phyloP scores from a whole-genome alignment of 1,284 basidiomycete species.

The Sporisorium reilianum region DNA sequence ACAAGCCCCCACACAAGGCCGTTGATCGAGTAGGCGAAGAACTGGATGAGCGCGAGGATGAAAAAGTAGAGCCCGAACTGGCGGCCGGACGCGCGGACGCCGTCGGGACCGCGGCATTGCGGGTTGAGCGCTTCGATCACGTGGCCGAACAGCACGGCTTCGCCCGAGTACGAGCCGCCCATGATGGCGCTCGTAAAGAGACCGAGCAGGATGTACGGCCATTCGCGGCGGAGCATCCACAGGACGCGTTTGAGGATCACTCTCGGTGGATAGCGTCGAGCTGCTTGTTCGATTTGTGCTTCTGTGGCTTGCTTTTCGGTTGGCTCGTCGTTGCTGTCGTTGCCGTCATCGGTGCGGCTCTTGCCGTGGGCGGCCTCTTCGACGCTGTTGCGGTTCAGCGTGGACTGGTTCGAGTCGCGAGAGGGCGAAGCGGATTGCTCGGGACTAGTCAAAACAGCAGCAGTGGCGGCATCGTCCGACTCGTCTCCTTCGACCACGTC shows the following conservation, averaged over 20 bases:
- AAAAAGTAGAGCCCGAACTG: constrained; percentile 59
- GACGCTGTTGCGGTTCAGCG: constrained; percentile 5
- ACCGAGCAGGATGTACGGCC: constrained; percentile 49
- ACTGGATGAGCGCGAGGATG: constrained; percentile 57
- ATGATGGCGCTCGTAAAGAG: constrained; percentile 55
- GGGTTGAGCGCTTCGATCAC: constrained; percentile 63
- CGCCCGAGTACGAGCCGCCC: constrained; percentile 59
- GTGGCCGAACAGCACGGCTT: constrained; percentile 63
- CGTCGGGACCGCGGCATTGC: constrained; percentile 46
- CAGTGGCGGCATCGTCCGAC: constrained; percentile 1
- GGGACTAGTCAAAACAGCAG: not conserved
- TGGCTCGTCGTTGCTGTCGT: not conserved
- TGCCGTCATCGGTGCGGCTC: not conserved
- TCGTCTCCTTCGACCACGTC: constrained; percentile 40
- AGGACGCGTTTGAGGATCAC: constrained; percentile 41
- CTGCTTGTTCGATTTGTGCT: constrained; percentile 3
- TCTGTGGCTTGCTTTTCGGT: constrained; percentile 23
- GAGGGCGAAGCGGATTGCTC: constrained; percentile 14
- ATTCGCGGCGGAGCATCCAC: constrained; percentile 43
- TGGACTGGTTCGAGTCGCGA: constrained; percentile 17
- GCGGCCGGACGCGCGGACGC: constrained; percentile 43
- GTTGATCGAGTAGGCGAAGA: constrained; percentile 58
- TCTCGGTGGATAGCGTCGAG: constrained; percentile 21
- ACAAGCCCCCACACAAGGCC: constrained; percentile 57
- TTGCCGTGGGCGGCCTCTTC: constrained; percentile 5